Evolutionary conservation across 345 rosid species (phyloP).

Genomic region (Eucalyptus coolabah): DNA sequence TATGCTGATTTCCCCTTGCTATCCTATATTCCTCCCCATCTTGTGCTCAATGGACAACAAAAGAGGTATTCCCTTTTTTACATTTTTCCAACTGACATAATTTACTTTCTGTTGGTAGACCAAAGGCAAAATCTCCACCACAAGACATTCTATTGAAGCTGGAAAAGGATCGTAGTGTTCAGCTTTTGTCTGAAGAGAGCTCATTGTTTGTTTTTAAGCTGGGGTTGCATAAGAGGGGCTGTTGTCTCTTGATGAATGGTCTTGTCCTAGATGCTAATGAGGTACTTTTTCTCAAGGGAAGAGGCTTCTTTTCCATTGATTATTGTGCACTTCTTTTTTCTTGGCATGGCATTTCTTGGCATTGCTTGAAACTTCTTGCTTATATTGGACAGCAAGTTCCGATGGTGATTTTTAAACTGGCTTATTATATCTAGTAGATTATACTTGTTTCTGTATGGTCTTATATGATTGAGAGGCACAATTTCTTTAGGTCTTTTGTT

Average conservation of each 20-base stretch:
- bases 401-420: neutral
- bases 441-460: neutral
- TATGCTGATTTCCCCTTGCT: neutral
- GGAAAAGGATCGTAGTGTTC: constrained; percentile 55
- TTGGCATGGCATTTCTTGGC: neutral
- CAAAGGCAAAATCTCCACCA: constrained; percentile 71
- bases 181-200: constrained; percentile 53
- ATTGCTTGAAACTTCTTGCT: neutral
- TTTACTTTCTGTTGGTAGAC: constrained; percentile 17
- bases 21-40: neutral
- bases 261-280: constrained; percentile 81
- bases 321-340: neutral
- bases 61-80: neutral
- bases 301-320: neutral
- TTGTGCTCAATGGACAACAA: neutral
- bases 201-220: constrained; percentile 80
- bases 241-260: constrained; percentile 89
- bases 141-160: constrained; percentile 78
- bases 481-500: neutral
- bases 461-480: neutral
- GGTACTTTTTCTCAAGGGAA: constrained; percentile 25
- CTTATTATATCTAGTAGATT: neutral
- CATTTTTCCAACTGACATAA: neutral
- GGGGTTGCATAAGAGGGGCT: constrained; percentile 64
- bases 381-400: neutral